A percentile compares a stretch with the other conserved stretches of the same genome.
Conservation (phyloP, 2,329 filamentous ascomycete genomes). For the Phialocephala subalpina region DNA sequence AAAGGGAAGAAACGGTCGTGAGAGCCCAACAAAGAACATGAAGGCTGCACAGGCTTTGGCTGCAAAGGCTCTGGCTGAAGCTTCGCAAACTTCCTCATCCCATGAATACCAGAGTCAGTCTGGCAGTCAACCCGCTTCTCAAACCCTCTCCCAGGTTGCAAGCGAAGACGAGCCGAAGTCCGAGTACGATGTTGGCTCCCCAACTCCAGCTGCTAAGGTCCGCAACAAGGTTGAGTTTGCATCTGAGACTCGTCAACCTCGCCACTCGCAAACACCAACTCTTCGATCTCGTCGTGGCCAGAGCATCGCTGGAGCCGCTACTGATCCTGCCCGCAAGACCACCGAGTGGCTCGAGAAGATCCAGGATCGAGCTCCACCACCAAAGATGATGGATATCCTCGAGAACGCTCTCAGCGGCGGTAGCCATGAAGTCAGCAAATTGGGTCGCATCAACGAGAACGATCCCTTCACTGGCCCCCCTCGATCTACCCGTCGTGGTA, state of each 20-base stretch:
- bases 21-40: background rate
- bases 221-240: constrained; percentile 20
- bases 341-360: background rate
- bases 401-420: constrained; percentile 14
- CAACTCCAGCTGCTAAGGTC: constrained; percentile 28
- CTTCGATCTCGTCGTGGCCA: constrained; percentile 36
- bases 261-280: constrained; percentile 26
- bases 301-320: constrained; percentile 24
- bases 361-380: constrained; percentile 22
- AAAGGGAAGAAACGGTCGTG: background rate
- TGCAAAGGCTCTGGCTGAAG: too few relatives aligned
- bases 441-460: constrained; percentile 23
- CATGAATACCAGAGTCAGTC: background rate
- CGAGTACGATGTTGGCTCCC: background rate
- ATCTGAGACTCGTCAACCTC: constrained; percentile 32
- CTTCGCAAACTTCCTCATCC: background rate
- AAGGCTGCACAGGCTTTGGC: background rate
- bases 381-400: constrained; percentile 32
- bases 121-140: constrained; percentile 18
- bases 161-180: constrained; percentile 4
- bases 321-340: constrained; percentile 29
- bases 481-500: background rate
- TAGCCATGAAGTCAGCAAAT: constrained; percentile 10
- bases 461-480: constrained; percentile 28
- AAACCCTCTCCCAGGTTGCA: constrained; percentile 2